phyloP scores from a whole-genome alignment of 495 filamentous ascomycete genomes.

The Rusavskia elegans region DNA sequence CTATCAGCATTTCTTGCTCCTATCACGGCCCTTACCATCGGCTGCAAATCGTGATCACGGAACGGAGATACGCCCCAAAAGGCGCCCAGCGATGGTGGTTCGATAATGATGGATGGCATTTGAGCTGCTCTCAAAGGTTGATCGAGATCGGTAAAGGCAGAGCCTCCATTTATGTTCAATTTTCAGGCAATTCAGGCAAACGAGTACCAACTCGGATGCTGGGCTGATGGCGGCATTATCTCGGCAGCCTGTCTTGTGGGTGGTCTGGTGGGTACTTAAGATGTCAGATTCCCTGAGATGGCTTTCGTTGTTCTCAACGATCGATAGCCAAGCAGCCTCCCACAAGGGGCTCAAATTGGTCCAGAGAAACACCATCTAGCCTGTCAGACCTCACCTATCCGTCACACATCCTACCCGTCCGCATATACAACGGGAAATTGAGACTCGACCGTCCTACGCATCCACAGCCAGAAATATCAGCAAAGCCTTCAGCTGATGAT shows the following conservation, averaged over 20 bases:
- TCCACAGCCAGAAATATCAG: background rate
- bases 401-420: background rate
- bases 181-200: constrained; percentile 1
- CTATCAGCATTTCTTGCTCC: background rate
- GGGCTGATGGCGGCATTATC: background rate
- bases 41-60: background rate
- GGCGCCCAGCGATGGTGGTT: background rate
- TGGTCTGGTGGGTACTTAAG: background rate
- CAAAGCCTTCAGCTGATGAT: background rate
- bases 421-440: too few species aligned
- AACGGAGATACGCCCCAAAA: background rate
- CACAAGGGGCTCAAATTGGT: background rate
- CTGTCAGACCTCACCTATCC: background rate
- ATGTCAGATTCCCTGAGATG: background rate
- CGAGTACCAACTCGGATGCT: background rate
- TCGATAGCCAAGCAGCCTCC: background rate
- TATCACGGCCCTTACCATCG: background rate
- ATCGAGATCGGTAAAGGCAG: background rate
- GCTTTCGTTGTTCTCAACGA: background rate
- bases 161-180: background rate
- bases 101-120: background rate
- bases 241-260: background rate
- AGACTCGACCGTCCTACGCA: background rate
- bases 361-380: background rate
- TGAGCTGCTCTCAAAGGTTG: background rate